Percentiles rank a stretch among this genome's conserved stretches.
phyloP scores from a whole-genome alignment of 2,329 filamentous ascomycete species.

The Arachnomyces sp. region DNA sequence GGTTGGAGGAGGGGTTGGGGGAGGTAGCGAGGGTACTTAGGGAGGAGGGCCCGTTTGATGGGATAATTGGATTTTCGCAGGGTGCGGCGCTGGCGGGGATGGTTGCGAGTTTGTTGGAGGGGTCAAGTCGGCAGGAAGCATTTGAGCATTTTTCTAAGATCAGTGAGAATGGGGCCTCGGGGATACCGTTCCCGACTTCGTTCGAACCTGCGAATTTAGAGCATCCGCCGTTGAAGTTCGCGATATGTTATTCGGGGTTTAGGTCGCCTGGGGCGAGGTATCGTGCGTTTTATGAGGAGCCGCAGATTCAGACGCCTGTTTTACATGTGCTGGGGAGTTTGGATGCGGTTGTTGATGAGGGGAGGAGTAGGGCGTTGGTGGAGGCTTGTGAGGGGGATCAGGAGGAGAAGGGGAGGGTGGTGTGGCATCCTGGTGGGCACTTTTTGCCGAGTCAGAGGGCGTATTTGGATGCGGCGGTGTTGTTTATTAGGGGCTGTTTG shows the following conservation, averaged over 20 bases:
- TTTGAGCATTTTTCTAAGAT: slow-evolving; percentile 37
- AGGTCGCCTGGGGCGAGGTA: slow-evolving; percentile 55
- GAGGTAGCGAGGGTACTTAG: slow-evolving; percentile 54
- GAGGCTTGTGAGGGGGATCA: slow-evolving; percentile 54
- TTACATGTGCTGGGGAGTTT: slow-evolving; percentile 75
- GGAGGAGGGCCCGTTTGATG: slow-evolving; percentile 62
- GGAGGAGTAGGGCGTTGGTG: slow-evolving; percentile 57
- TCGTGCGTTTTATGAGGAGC: slow-evolving; percentile 59
- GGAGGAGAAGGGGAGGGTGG: slow-evolving; percentile 43
- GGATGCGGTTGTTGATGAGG: slow-evolving; percentile 82
- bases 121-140: slow-evolving; percentile 30
- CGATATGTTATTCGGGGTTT: slow-evolving; percentile 71
- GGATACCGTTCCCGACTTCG: slow-evolving; percentile 45
- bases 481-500: slow-evolving; percentile 55
- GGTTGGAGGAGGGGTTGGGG: slow-evolving; percentile 60
- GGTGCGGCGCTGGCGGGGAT: slow-evolving; percentile 66
- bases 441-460: slow-evolving; percentile 78
- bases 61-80: slow-evolving; percentile 74
- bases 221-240: slow-evolving; percentile 58
- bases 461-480: slow-evolving; percentile 66
- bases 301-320: slow-evolving; percentile 65
- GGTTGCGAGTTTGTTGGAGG: slow-evolving; percentile 63
- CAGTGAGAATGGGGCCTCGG: slow-evolving; percentile 21
- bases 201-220: slow-evolving; percentile 33
- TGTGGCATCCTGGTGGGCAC: slow-evolving; percentile 81